phyloP scores from a whole-genome alignment of 2,329 filamentous ascomycete species.

The Fonsecaea monophora region DNA sequence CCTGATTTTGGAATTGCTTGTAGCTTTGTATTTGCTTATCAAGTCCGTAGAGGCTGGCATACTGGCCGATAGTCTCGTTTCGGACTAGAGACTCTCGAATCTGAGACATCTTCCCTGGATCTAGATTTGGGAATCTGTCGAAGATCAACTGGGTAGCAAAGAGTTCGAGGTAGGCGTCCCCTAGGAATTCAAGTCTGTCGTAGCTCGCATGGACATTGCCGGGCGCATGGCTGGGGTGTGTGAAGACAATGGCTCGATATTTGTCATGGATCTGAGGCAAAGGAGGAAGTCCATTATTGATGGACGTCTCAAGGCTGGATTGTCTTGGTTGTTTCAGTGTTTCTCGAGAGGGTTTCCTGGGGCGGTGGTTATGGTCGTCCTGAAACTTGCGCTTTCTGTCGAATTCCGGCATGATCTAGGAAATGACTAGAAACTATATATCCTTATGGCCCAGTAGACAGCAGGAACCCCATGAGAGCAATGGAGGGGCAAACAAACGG shows the following conservation, averaged over 20 bases:
- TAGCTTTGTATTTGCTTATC: constrained; percentile 67
- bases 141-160: constrained; percentile 78
- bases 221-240: constrained; percentile 29
- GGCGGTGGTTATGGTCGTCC: not conserved
- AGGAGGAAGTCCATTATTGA: constrained; percentile 31
- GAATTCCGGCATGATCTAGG: constrained; percentile 21
- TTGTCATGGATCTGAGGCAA: constrained; percentile 34
- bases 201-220: constrained; percentile 59
- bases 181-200: constrained; percentile 85
- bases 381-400: constrained; percentile 25
- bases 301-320: not conserved
- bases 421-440: not conserved
- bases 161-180: constrained; percentile 83
- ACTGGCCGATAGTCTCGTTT: constrained; percentile 77
- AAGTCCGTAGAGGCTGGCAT: constrained; percentile 73
- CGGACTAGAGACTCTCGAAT: constrained; percentile 80
- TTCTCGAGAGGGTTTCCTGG: constrained; percentile 20
- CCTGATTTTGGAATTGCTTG: constrained; percentile 43
- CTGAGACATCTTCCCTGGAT: constrained; percentile 74
- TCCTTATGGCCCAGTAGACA: not conserved
- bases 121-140: constrained; percentile 69
- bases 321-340: not conserved
- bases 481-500: not conserved
- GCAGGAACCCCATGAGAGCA: not conserved
- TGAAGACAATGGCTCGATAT: constrained; percentile 35